Conservation (phyloP, 805 yeast species). For the Metschnikowia matae region DNA sequence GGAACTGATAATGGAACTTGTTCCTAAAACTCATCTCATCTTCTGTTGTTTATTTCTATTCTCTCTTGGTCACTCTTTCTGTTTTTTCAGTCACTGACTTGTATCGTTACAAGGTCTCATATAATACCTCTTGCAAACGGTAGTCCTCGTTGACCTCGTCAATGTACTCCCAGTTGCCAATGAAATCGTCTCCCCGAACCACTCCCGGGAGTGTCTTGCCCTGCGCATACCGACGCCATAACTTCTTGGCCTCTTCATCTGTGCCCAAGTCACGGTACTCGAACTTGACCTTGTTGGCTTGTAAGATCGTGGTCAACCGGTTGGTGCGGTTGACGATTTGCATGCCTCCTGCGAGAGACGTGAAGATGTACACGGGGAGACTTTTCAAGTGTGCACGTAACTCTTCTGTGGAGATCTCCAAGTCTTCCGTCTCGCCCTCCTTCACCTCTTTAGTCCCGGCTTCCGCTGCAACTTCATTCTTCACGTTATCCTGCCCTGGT, state of each 20-base stretch:
- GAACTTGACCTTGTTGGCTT: constrained; percentile 67
- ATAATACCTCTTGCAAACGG: constrained; percentile 56
- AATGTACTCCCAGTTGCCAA: constrained; percentile 82
- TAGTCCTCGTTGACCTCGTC: constrained; percentile 85
- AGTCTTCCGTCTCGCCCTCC: constrained; percentile 20
- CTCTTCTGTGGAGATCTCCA: constrained; percentile 40
- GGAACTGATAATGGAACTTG: no score
- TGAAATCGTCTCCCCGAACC: constrained; percentile 73
- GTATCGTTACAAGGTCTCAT: constrained; percentile 46
- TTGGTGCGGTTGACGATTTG: constrained; percentile 76
- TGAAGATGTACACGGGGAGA: constrained; percentile 70
- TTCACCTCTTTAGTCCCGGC: background rate
- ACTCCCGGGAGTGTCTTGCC: constrained; percentile 82
- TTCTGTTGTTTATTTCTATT: no score
- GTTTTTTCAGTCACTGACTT: no score
- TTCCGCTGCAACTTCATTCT: background rate
- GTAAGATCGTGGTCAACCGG: constrained; percentile 66
- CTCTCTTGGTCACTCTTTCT: no score
- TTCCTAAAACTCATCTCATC: no score
- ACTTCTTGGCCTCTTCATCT: constrained; percentile 76
- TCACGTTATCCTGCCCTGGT: background rate
- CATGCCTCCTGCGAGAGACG: constrained; percentile 86
- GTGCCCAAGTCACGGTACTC: constrained; percentile 79
- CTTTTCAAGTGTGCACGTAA: constrained; percentile 39
- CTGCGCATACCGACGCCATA: constrained; percentile 72